These are phyloP conservation scores for Hermanozyma aechmeae DNA, from an alignment of 805 yeast species.

Conservation along the genomic window DNA sequence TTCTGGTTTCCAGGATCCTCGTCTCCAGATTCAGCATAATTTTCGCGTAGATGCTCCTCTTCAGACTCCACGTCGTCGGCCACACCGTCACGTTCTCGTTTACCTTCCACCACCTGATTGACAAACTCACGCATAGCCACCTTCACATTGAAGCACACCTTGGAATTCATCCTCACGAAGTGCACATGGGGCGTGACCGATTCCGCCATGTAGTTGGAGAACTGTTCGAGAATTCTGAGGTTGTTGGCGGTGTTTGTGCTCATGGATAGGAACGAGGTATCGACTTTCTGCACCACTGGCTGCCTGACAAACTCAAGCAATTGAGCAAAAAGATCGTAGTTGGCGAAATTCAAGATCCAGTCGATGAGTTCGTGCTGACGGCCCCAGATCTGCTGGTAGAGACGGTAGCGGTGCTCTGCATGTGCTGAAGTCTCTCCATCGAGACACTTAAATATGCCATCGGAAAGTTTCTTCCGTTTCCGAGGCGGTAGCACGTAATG, in stretches of 20 bases:
- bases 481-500: too few relatives aligned
- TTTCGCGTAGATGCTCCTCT: slow-evolving; percentile 1
- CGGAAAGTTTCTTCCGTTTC: too few relatives aligned
- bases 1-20: too few relatives aligned
- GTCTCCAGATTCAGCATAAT: too few relatives aligned
- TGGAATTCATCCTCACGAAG: slow-evolving; percentile 20
- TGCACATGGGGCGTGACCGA: slow-evolving; percentile 8
- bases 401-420: slow-evolving; percentile 13
- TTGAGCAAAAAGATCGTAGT: slow-evolving; percentile 19
- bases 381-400: slow-evolving; percentile 19
- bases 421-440: slow-evolving; percentile 15
- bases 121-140: slow-evolving; percentile 23
- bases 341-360: slow-evolving; percentile 21
- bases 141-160: slow-evolving; percentile 24
- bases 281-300: slow-evolving; percentile 12
- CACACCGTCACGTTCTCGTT: background rate
- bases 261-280: slow-evolving; percentile 25
- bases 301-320: slow-evolving; percentile 16
- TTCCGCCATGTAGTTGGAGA: slow-evolving; percentile 12
- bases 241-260: slow-evolving; percentile 34
- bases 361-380: slow-evolving; percentile 19
- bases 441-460: too few relatives aligned
- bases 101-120: slow-evolving; percentile 16
- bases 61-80: slow-evolving; percentile 6
- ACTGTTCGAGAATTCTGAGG: slow-evolving; percentile 27